These are phyloP conservation scores for Trichoderma reesei DNA, from an alignment of 495 filamentous ascomycete genomes.

Conservation along the genomic window DNA sequence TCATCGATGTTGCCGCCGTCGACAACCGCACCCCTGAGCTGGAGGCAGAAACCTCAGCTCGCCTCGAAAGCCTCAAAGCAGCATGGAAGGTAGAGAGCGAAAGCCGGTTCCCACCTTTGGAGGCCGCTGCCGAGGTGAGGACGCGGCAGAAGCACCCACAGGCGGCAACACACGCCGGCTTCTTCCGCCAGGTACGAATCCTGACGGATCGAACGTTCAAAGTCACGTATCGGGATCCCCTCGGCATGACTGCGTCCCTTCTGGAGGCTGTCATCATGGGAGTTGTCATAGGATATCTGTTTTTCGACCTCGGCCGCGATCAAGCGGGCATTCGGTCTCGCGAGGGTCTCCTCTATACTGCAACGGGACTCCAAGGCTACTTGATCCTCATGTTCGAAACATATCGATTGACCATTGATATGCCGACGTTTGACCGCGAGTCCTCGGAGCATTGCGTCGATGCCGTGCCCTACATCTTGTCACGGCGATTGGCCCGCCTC, in stretches of 20 bases:
- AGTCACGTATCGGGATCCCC: slow-evolving; percentile 59
- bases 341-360: slow-evolving; percentile 58
- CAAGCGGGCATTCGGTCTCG: slow-evolving; percentile 56
- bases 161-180: slow-evolving; percentile 26
- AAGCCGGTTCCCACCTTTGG: slow-evolving; percentile 14
- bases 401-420: slow-evolving; percentile 59
- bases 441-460: slow-evolving; percentile 58
- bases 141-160: slow-evolving; percentile 11
- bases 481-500: slow-evolving; percentile 53
- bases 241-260: slow-evolving; percentile 57
- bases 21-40: slow-evolving; percentile 54
- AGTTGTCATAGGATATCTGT: slow-evolving; percentile 62
- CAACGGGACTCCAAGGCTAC: slow-evolving; percentile 59
- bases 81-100: slow-evolving; percentile 39
- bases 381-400: slow-evolving; percentile 64
- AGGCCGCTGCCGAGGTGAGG: slow-evolving; percentile 11
- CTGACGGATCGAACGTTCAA: slow-evolving; percentile 55
- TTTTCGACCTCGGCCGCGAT: slow-evolving; percentile 47
- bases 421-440: slow-evolving; percentile 65
- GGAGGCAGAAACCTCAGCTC: slow-evolving; percentile 44
- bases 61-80: slow-evolving; percentile 45
- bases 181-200: slow-evolving; percentile 51
- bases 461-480: slow-evolving; percentile 55
- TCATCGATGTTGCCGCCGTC: slow-evolving; percentile 61
- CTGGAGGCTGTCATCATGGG: slow-evolving; percentile 56